Percentiles rank a stretch among this genome's conserved stretches.
Evolutionary conservation across 2,329 filamentous ascomycete species (phyloP).

Genomic region (Dichotomopilus funicola): DNA sequence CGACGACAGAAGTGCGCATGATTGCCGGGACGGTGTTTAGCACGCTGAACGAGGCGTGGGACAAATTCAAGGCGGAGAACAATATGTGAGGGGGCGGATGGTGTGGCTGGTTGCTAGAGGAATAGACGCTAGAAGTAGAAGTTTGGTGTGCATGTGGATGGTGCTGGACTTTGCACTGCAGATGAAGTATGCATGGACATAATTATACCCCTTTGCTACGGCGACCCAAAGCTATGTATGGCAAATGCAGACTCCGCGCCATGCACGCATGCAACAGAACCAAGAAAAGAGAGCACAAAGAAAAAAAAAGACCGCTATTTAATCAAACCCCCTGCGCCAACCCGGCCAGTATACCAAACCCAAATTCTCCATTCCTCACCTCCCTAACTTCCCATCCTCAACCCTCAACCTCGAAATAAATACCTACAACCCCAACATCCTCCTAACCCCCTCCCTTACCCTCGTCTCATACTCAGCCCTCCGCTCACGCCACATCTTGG

Average conservation of each 20-base stretch:
- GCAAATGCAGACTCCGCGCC: neutral
- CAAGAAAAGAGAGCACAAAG: neutral
- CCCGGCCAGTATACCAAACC: neutral
- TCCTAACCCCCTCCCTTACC: slow-evolving; percentile 75
- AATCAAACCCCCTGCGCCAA: neutral
- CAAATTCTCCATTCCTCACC: neutral
- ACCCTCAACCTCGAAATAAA: neutral
- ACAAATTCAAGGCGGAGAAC: slow-evolving; percentile 66
- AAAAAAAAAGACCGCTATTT: neutral
- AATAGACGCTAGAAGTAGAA: neutral
- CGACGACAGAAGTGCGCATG: slow-evolving; percentile 58
- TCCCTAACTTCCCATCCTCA: neutral
- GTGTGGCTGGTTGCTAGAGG: neutral
- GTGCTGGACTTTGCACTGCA: neutral
- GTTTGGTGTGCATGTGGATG: neutral
- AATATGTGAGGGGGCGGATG: slow-evolving; percentile 40
- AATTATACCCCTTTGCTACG: neutral
- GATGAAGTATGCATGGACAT: neutral
- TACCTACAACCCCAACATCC: slow-evolving; percentile 61
- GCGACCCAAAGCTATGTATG: neutral
- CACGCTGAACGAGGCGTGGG: slow-evolving; percentile 66
- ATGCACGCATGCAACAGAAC: neutral
- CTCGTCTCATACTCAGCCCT: slow-evolving; percentile 77
- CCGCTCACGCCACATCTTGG: slow-evolving; percentile 89
- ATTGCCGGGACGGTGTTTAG: slow-evolving; percentile 61